Conservation (phyloP, 2,329 filamentous ascomycete species). For the Pseudocercospora cruenta region DNA sequence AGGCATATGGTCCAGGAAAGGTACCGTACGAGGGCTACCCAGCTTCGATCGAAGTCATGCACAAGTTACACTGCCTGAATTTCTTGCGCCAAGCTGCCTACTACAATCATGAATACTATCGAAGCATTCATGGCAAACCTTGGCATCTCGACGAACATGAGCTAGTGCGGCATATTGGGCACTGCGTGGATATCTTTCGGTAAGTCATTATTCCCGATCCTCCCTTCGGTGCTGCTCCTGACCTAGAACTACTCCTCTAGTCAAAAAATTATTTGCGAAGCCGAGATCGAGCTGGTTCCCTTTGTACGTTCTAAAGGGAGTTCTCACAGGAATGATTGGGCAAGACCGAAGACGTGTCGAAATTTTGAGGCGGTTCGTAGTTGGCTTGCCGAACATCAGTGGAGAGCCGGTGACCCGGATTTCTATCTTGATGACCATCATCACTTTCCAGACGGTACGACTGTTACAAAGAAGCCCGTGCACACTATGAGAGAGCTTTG, state of each 20-base stretch:
- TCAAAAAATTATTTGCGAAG: conserved; percentile 4
- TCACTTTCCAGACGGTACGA: background rate
- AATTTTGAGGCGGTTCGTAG: background rate
- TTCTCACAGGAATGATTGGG: conserved; percentile 1
- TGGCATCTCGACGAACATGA: background rate
- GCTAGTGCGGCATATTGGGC: background rate
- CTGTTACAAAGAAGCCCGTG: background rate
- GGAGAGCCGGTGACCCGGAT: background rate
- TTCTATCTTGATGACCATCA: background rate
- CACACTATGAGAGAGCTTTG: background rate
- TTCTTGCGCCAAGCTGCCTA: background rate
- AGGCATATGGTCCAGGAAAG: background rate
- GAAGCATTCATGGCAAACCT: background rate
- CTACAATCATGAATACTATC: background rate
- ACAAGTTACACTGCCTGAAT: conserved; percentile 9
- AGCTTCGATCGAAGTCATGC: conserved; percentile 9
- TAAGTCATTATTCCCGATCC: too few relatives aligned
- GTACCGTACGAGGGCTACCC: background rate
- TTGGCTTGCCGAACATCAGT: conserved; percentile 3
- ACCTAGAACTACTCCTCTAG: too few relatives aligned
- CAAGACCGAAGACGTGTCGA: background rate
- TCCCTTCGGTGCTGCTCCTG: too few relatives aligned
- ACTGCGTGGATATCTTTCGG: conserved; percentile 1
- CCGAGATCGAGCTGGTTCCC: background rate
- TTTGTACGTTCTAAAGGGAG: background rate